These are phyloP conservation scores for Trametes polyzona DNA, from an alignment of 1,284 basidiomycete genomes.

Conservation along the genomic window DNA sequence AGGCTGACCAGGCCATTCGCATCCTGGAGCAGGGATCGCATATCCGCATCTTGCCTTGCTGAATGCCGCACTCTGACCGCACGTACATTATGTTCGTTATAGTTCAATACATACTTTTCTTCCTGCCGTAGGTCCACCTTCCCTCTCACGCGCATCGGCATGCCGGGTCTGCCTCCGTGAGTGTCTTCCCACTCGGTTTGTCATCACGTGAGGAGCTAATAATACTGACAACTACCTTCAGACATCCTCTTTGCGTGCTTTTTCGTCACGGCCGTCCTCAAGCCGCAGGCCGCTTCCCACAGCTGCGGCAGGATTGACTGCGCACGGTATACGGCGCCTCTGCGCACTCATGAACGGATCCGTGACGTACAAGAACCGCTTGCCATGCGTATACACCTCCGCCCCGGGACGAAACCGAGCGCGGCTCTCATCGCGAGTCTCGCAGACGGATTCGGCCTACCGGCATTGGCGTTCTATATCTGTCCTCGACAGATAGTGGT, in stretches of 20 bases:
- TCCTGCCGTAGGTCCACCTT: neutral
- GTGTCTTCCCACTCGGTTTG: constrained; percentile 9
- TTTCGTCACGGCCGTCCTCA: neutral
- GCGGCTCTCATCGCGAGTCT: neutral
- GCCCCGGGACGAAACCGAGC: neutral
- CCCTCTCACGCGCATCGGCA: constrained; percentile 3
- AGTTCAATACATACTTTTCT: constrained; percentile 9
- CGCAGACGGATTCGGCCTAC: neutral
- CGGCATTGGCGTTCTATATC: constrained; percentile 2
- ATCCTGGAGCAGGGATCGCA: constrained; percentile 59
- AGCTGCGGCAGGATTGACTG: neutral
- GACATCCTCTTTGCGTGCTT: neutral
- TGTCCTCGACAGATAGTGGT: constrained; percentile 1
- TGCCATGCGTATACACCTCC: neutral
- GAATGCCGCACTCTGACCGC: constrained; percentile 22
- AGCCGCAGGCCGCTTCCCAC: neutral
- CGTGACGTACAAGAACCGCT: neutral
- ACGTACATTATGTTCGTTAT: neutral
- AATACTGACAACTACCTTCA: neutral
- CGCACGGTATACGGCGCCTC: neutral
- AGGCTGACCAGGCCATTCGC: constrained; percentile 62
- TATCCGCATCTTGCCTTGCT: constrained; percentile 62
- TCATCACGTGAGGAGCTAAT: neutral
- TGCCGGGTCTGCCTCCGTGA: constrained; percentile 7
- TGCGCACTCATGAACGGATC: neutral